Conservation (phyloP, 345 rosid species). For the Boechera stricta region DNA sequence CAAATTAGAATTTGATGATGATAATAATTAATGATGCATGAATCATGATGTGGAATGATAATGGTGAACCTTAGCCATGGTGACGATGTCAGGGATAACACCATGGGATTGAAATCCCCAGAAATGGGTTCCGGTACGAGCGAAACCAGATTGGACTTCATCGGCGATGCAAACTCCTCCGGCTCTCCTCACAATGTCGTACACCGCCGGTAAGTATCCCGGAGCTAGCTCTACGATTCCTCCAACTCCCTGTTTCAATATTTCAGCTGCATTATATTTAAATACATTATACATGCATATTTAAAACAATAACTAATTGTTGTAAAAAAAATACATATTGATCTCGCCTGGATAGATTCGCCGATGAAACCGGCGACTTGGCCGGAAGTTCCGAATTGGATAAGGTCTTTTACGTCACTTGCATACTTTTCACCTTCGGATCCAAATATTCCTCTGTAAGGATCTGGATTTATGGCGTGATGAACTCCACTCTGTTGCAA, state of each 20-base stretch:
- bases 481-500: slow-evolving; percentile 81
- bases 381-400: slow-evolving; percentile 85
- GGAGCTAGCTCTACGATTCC: slow-evolving; percentile 92
- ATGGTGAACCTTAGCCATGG: slow-evolving; percentile 84
- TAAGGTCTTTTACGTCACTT: slow-evolving; percentile 73
- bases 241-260: slow-evolving; percentile 75
- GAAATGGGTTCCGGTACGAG: slow-evolving; percentile 76
- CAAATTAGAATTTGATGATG: not conserved
- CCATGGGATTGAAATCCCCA: slow-evolving; percentile 92
- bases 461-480: slow-evolving; percentile 94
- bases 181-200: slow-evolving; percentile 63
- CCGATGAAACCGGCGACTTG: slow-evolving; percentile 78
- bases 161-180: slow-evolving; percentile 94
- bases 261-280: not conserved
- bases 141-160: slow-evolving; percentile 85
- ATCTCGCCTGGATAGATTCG: slow-evolving; percentile 82
- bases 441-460: slow-evolving; percentile 88
- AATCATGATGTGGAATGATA: not conserved
- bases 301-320: too few relatives aligned
- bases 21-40: not conserved
- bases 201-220: slow-evolving; percentile 79
- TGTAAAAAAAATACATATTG: not conserved
- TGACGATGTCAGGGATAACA: slow-evolving; percentile 91
- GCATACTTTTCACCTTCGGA: slow-evolving; percentile 87
- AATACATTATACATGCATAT: not conserved